Evolutionary conservation across 2,329 filamentous ascomycete genomes (phyloP), one percentile per base, ranked within the genome.

Genomic region (Nakataea oryzae): DNA sequence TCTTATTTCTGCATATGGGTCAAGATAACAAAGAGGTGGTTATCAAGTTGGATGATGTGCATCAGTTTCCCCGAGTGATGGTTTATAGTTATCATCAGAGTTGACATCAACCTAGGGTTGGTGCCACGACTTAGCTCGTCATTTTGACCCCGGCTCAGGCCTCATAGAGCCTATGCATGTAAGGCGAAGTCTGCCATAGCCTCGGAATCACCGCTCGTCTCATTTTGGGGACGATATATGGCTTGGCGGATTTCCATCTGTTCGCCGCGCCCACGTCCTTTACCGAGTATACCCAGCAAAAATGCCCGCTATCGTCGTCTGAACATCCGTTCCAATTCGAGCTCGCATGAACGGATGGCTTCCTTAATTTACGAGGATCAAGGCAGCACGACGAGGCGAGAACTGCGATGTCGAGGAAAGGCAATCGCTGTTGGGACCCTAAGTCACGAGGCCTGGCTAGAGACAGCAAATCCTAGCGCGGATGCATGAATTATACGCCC

Each of bases 61-160:
- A 73, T 62, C 8, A 69, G 29, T 6, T 47, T 30, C 26, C 69
- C 68, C n/a, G 65, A 67, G 5, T 59, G 54, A 9, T 62, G 61
- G 62, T 70, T 64, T 3, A 70, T 65, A 1, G 71, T 69, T 11
- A 72, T 63, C 13, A 73, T 30, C 13, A 74, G 65, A 0, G 71
- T 69, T 32, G 30, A 11, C 30, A 11, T 11, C 30, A 6, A 12
- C 30, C 12, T 41, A 17, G 21, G 8, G 3, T 41, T 41, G 34
- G 34, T 21, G 34, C 34, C 21, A 6, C 14, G 34, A 41, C n/a
- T 21, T 4, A 17, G 34, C 34, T 21, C 34, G 34, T 9, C 34
- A 17, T 21, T 17, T 8, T 21, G 41, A 24, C 41, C 17, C 9
- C 17, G 41, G 21, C 41, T 50, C 41, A n/a, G 7, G 21, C n/a